Conservation (phyloP, 2,329 filamentous ascomycete genomes). For the Cercospora citrullina region DNA sequence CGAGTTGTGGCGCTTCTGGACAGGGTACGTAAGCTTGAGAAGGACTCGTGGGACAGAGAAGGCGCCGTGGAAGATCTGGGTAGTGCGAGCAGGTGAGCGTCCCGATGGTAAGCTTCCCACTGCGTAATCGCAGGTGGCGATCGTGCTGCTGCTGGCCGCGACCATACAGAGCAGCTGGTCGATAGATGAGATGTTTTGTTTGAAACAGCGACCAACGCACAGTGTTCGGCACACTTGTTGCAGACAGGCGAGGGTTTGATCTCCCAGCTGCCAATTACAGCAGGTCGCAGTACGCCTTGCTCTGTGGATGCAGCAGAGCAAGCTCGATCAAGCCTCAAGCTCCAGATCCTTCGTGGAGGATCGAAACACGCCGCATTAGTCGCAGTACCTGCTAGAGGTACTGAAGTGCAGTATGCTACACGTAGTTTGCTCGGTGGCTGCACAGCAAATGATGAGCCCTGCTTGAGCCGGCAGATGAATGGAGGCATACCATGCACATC, state of each 20-base stretch:
- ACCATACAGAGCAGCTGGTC: background rate
- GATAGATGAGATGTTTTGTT: background rate
- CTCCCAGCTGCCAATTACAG: background rate
- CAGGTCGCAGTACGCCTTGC: background rate
- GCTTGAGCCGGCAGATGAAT: constrained; percentile 11
- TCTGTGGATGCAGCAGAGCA: background rate
- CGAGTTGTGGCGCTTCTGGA: constrained; percentile 59
- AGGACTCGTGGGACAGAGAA: constrained; percentile 69
- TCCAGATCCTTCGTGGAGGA: constrained; percentile 7
- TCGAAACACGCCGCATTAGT: background rate
- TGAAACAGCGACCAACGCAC: constrained; percentile 1
- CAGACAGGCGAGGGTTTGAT: background rate
- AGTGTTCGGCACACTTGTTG: constrained; percentile 3
- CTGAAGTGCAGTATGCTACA: background rate
- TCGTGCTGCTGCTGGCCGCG: background rate
- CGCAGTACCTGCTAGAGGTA: background rate
- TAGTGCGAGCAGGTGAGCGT: constrained; percentile 15
- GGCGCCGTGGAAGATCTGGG: constrained; percentile 62
- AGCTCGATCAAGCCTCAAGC: constrained; percentile 10
- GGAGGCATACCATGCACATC: constrained; percentile 18
- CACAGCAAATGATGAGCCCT: background rate
- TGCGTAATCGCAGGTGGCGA: background rate
- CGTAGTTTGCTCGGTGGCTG: background rate
- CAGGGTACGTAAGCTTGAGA: constrained; percentile 65
- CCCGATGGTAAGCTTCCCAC: background rate